Evolutionary conservation across 805 yeast species (phyloP).

Genomic region (Candida dendrica): DNA sequence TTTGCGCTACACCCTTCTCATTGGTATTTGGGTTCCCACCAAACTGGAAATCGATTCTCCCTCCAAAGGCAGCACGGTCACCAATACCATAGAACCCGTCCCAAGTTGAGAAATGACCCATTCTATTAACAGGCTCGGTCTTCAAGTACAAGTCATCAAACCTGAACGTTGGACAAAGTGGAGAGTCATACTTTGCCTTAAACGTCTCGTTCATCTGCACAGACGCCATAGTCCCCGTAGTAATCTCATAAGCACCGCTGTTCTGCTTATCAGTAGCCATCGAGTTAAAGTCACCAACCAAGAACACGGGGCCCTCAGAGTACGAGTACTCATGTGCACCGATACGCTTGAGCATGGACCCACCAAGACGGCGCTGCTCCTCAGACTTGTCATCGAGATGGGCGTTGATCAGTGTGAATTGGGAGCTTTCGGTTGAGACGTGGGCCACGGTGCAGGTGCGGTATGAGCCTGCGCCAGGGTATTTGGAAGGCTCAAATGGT

Average conservation of each 20-base stretch:
- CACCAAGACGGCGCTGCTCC: constrained; percentile 28
- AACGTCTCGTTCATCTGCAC: constrained; percentile 17
- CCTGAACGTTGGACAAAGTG: background rate
- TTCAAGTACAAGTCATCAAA: background rate
- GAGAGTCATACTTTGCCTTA: constrained; percentile 12
- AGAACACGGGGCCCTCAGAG: constrained; percentile 28
- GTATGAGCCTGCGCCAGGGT: constrained; percentile 32
- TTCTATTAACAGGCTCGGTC: constrained; percentile 15
- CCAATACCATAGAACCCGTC: constrained; percentile 26
- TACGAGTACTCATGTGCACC: constrained; percentile 30
- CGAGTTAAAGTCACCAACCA: constrained; percentile 42
- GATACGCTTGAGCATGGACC: constrained; percentile 24
- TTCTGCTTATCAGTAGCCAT: constrained; percentile 20
- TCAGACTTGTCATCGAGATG: constrained; percentile 36
- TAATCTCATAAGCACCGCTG: constrained; percentile 23
- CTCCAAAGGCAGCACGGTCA: constrained; percentile 10
- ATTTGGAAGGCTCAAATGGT: constrained; percentile 32
- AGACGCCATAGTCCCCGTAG: constrained; percentile 16
- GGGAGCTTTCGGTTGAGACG: constrained; percentile 13
- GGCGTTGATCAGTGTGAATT: constrained; percentile 30
- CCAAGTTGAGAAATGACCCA: constrained; percentile 28
- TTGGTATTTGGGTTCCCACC: constrained; percentile 13
- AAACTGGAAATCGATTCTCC: constrained; percentile 32
- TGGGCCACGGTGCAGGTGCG: constrained; percentile 34
- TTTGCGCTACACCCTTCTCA: background rate